Percentiles rank a stretch among this genome's conserved stretches.
Conservation (phyloP, 2,329 filamentous ascomycete species). For the Aureobasidium sp. region DNA sequence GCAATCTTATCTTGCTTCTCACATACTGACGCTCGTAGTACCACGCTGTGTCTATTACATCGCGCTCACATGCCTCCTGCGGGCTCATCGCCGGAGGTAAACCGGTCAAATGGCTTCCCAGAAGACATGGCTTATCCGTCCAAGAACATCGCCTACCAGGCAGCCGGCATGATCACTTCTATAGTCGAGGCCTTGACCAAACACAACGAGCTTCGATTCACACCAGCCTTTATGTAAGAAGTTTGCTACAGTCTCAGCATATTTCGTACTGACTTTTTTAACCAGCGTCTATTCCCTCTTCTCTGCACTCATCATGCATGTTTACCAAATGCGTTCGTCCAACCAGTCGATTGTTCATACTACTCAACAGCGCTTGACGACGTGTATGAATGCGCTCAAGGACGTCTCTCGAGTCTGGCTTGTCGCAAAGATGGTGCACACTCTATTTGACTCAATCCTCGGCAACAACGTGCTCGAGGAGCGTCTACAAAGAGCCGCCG, state of each 20-base stretch:
- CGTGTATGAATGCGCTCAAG: conserved; percentile 89
- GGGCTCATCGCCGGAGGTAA: conserved; percentile 46
- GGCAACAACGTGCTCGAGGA: conserved; percentile 92
- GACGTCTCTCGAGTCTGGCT: conserved; percentile 95
- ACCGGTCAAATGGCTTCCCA: conserved; percentile 49
- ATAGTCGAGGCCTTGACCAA: conserved; percentile 84
- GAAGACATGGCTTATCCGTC: conserved; percentile 84
- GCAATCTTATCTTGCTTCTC: background rate
- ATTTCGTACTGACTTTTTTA: conserved; percentile 16
- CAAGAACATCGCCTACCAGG: conserved; percentile 92
- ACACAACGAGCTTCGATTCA: conserved; percentile 78
- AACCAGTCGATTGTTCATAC: conserved; percentile 84
- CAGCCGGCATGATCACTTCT: conserved; percentile 91
- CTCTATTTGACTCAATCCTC: conserved; percentile 90
- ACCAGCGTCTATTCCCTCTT: conserved; percentile 81
- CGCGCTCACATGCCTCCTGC: conserved; percentile 93
- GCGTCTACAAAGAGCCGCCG: conserved; percentile 80
- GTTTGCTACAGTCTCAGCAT: rapidly evolving
- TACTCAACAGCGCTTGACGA: conserved; percentile 76
- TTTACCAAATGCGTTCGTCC: conserved; percentile 94
- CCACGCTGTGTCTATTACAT: conserved; percentile 89
- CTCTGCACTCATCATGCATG: conserved; percentile 97
- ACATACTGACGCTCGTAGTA: conserved; percentile 39
- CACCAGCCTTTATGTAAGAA: conserved; percentile 76
- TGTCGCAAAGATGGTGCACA: conserved; percentile 97